phyloP scores from a whole-genome alignment of 106 monocot species.

The Dactylorhiza incarnata region DNA sequence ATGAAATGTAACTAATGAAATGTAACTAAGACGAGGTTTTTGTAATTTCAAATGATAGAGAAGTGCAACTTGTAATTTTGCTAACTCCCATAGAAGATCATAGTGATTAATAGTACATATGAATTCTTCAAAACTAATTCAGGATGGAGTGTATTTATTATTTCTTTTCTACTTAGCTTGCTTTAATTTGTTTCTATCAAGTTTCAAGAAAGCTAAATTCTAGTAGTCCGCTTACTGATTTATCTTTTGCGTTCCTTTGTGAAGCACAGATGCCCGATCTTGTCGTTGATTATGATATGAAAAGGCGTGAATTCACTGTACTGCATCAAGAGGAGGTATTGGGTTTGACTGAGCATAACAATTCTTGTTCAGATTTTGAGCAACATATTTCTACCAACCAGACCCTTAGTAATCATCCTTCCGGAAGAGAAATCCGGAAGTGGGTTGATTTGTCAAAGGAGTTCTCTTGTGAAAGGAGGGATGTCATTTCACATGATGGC shows the following conservation, averaged over 20 bases:
- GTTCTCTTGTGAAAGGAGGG: conserved; percentile 58
- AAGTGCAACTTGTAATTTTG: too few relatives aligned
- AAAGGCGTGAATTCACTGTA: conserved; percentile 36
- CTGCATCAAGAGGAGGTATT: conserved; percentile 74
- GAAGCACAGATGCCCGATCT: conserved; percentile 80
- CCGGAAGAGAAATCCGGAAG: conserved; percentile 17
- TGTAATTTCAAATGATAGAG: too few relatives aligned
- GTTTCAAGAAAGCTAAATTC: not conserved
- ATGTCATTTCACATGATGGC: conserved; percentile 76
- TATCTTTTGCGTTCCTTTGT: conserved; percentile 3
- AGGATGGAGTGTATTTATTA: not conserved
- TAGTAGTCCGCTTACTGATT: not conserved
- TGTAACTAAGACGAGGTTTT: too few relatives aligned
- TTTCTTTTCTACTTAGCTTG: not conserved
- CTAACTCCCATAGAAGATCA: too few relatives aligned
- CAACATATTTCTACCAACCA: conserved; percentile 8
- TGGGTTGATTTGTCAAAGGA: conserved; percentile 54
- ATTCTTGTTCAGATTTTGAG: conserved; percentile 9
- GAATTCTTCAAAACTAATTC: not conserved
- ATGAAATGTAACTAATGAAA: too few relatives aligned
- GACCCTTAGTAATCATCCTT: conserved; percentile 11
- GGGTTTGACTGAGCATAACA: conserved; percentile 17
- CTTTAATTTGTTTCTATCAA: not conserved
- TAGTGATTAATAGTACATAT: too few relatives aligned
- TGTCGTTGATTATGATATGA: conserved; percentile 77